Base-by-base conservation (phyloP, 2,329 filamentous ascomycete genomes). In the Graphilbum sp. region DNA sequence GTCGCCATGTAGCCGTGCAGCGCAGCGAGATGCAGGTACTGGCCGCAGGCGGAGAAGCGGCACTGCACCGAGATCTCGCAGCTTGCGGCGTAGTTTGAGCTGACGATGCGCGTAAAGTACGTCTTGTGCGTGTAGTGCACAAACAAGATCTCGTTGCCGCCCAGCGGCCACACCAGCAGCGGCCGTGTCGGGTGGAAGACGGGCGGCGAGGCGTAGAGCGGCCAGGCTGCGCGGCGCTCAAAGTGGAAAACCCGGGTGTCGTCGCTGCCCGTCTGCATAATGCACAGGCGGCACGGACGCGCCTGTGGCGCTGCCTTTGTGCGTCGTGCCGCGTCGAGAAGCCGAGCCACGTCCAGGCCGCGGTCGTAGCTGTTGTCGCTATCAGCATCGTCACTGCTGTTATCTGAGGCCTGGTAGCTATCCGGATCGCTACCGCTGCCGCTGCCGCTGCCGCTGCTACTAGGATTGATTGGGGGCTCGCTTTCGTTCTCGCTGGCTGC, bases 111-210 rank as follows among this genome's bases (percentile, higher is more conserved):
- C 12, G 19, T 25, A 9, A 34, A 34, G 24, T 34, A 38, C 10
- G 25, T 33, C 32, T 38, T 38, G 18, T 19, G 12, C 12, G 19
- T 29, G 32, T 34, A 38, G 37, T 38, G 23, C 16, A 21, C 37
- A 30, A 38, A 34, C 15, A 38, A n/a, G 9, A 38, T 34, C 24
- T 38, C 32, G 19, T 23, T 29, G 17, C 37, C 37, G 16, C 37
- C 23, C 24, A 38, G 37, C 23, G 37, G 37, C 37, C 37, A 38
- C 13, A 38, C 37, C 11, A 38, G 18, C 23, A 39, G 32, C 17
- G 24, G 18, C 2, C 32, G 32, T 1, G 25, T 23, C 31, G 37
- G 37, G 21, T 39, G 37, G 24, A 39, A 34, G n/a, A 38, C 37
- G 17, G 37, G 37, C 13, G 32, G 24, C 18, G 37, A 38, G 15